Percentiles rank a stretch among this genome's conserved stretches.
Evolutionary conservation across 805 yeast genomes (phyloP).

Genomic region (Cyberlindnera americana): DNA sequence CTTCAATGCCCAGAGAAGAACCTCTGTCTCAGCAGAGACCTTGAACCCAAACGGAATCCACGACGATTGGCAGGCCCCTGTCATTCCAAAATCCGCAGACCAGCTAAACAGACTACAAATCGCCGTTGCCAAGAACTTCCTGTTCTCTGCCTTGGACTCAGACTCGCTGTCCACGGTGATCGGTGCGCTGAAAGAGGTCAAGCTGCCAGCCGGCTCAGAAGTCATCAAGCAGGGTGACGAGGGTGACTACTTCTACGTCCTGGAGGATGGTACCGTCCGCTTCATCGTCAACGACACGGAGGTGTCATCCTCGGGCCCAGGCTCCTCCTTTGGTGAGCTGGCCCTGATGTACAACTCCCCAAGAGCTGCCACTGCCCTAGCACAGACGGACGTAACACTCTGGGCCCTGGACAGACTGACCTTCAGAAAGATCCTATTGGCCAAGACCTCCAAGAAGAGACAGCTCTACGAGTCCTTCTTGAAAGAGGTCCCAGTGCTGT

Average conservation of each 20-base stretch:
- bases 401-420: constrained; percentile 95
- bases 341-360: constrained; percentile 98
- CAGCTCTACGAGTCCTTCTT: constrained; percentile 85
- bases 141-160: constrained; percentile 79
- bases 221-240: constrained; percentile 90
- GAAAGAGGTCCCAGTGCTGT: constrained; percentile 79
- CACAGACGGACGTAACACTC: constrained; percentile 64
- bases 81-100: constrained; percentile 54
- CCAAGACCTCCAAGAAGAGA: constrained; percentile 88
- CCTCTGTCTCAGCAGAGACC: constrained; percentile 88
- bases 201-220: constrained; percentile 52
- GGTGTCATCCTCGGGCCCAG: constrained; percentile 76
- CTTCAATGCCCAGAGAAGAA: constrained; percentile 79
- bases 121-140: constrained; percentile 74
- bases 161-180: constrained; percentile 75
- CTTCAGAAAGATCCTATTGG: constrained; percentile 85
- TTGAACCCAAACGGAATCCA: constrained; percentile 68
- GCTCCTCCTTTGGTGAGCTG: constrained; percentile 92
- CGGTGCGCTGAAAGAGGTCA: constrained; percentile 76
- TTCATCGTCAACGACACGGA: constrained; percentile 62
- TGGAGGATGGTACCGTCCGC: constrained; percentile 82
- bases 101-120: constrained; percentile 67
- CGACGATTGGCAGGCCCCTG: constrained; percentile 70
- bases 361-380: constrained; percentile 90
- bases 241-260: constrained; percentile 87